Evolutionary conservation across 2,329 filamentous ascomycete genomes (phyloP).

Genomic region (Stemphylium vesicarium): DNA sequence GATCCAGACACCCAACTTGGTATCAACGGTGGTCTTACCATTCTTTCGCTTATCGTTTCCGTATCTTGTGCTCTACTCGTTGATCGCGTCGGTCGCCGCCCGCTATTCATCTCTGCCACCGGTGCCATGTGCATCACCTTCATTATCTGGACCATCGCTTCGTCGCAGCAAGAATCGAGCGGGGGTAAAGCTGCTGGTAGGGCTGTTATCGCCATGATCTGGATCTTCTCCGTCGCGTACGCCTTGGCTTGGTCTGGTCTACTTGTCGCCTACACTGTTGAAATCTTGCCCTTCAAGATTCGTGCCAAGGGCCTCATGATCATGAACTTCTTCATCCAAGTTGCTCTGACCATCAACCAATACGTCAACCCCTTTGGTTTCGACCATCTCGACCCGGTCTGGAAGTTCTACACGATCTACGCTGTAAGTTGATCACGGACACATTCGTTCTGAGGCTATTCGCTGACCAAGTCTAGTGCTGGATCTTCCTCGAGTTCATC

Average conservation of each 20-base stretch:
- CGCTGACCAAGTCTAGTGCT: slow-evolving; percentile 48
- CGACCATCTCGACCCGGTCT: slow-evolving; percentile 61
- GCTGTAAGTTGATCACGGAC: slow-evolving; percentile 52
- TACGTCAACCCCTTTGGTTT: slow-evolving; percentile 69
- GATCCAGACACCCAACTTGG: slow-evolving; percentile 47
- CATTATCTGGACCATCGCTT: slow-evolving; percentile 47
- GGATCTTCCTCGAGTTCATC: slow-evolving; percentile 65
- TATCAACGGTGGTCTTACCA: slow-evolving; percentile 63
- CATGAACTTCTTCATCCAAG: slow-evolving; percentile 69
- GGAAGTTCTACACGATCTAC: slow-evolving; percentile 72
- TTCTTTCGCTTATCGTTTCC: slow-evolving; percentile 65
- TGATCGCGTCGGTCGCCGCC: slow-evolving; percentile 58
- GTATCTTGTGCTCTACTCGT: slow-evolving; percentile 62
- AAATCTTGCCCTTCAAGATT: slow-evolving; percentile 58
- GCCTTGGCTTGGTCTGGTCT: slow-evolving; percentile 64
- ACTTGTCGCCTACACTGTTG: slow-evolving; percentile 60
- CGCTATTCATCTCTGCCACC: slow-evolving; percentile 37
- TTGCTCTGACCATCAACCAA: slow-evolving; percentile 66
- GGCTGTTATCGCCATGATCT: slow-evolving; percentile 59
- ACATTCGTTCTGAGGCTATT: background rate
- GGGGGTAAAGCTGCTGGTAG: slow-evolving; percentile 50
- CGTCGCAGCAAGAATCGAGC: slow-evolving; percentile 60
- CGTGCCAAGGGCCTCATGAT: slow-evolving; percentile 59
- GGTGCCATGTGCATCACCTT: slow-evolving; percentile 45
- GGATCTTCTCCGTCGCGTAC: slow-evolving; percentile 60